Conservation (phyloP, 768 basidiomycete species). For the Pisolithus microcarpus region DNA sequence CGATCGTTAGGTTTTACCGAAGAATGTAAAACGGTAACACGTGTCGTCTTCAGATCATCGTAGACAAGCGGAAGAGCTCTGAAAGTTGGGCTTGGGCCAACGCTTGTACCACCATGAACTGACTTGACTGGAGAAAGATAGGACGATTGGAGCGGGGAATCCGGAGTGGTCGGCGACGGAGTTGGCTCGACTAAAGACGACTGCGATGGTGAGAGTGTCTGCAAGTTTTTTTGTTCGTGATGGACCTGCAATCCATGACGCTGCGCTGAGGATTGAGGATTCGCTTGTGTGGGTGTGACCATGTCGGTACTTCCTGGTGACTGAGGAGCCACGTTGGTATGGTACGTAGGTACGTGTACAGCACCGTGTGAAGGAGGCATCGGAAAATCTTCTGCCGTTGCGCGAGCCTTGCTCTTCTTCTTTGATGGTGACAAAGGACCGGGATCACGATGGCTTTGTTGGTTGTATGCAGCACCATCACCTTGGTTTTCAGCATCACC, state of each 20-base stretch:
- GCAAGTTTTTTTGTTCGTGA: slow-evolving; percentile 18
- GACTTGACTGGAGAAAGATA: slow-evolving; percentile 23
- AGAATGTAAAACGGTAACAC: slow-evolving; percentile 66
- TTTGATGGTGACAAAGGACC: slow-evolving; percentile 4
- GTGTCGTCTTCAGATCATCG: slow-evolving; percentile 66
- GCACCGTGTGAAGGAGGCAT: slow-evolving; percentile 33
- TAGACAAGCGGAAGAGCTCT: slow-evolving; percentile 67
- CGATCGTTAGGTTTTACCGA: slow-evolving; percentile 84
- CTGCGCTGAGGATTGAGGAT: slow-evolving; percentile 15
- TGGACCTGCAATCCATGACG: slow-evolving; percentile 6
- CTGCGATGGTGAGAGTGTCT: slow-evolving; percentile 18
- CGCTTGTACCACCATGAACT: slow-evolving; percentile 12
- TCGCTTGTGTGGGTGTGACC: slow-evolving; percentile 13
- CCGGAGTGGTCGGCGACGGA: slow-evolving; percentile 13
- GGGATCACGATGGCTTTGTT: neutral
- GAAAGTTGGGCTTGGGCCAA: slow-evolving; percentile 39
- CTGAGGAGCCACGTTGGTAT: slow-evolving; percentile 4
- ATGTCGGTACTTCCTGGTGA: slow-evolving; percentile 3
- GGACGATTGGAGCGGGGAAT: slow-evolving; percentile 24
- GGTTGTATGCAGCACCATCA: slow-evolving; percentile 3
- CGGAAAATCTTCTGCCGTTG: slow-evolving; percentile 47
- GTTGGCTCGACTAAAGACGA: slow-evolving; percentile 15
- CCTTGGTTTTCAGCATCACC: slow-evolving; percentile 31
- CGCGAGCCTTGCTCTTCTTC: slow-evolving; percentile 29
- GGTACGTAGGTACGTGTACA: slow-evolving; percentile 4